Conservation (phyloP, 768 basidiomycete genomes). For the Lentinula sp. region DNA sequence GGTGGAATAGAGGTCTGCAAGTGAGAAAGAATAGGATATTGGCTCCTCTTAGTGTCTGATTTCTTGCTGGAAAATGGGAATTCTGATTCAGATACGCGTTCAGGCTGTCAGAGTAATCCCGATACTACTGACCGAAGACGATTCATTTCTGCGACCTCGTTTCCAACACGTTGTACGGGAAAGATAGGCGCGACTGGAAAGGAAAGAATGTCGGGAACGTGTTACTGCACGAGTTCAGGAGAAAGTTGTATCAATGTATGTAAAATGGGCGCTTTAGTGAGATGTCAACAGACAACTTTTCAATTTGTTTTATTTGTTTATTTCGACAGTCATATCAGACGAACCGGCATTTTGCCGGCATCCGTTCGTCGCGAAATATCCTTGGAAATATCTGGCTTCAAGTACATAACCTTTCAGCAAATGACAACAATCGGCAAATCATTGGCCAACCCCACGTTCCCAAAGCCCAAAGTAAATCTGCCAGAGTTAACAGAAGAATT, state of each 20-base stretch:
- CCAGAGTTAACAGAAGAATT: no score
- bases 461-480: no score
- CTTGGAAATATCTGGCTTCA: no score
- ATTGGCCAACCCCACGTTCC: no score
- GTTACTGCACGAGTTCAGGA: slow-evolving; percentile 60
- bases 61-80: slow-evolving; percentile 51
- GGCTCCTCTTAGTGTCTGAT: slow-evolving; percentile 60
- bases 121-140: slow-evolving; percentile 67
- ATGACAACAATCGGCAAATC: no score
- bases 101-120: not conserved
- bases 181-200: slow-evolving; percentile 19
- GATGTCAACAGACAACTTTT: not conserved
- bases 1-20: slow-evolving; percentile 10
- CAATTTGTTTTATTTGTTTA: not conserved
- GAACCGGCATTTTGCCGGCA: no score
- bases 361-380: no score
- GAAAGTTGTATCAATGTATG: not conserved
- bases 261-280: not conserved
- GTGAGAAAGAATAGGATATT: slow-evolving; percentile 26
- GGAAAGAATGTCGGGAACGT: slow-evolving; percentile 50
- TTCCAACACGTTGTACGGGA: slow-evolving; percentile 60
- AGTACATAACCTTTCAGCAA: no score
- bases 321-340: no score
- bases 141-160: slow-evolving; percentile 61
- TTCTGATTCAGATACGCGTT: slow-evolving; percentile 12